Evolutionary conservation across 371 early-diverging fungal genomes (phyloP).

Genomic region (Haplosporangium sp.): DNA sequence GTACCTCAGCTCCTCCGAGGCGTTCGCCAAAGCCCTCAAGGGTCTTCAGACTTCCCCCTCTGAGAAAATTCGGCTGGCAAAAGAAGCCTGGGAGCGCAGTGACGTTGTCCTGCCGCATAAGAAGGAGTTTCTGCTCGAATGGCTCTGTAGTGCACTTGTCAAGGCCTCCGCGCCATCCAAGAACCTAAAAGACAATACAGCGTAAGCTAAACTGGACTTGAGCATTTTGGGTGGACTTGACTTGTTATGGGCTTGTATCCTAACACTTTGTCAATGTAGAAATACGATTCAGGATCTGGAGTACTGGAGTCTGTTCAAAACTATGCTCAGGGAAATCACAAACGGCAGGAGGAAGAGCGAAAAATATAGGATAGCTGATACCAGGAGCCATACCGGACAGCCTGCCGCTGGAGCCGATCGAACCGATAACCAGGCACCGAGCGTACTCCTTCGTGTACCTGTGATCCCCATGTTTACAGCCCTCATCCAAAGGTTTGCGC

Average conservation of each 20-base stretch:
- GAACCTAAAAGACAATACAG: constrained; percentile 19
- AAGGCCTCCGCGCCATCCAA: constrained; percentile 37
- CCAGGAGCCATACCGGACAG: not conserved
- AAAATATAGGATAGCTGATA: constrained; percentile 1
- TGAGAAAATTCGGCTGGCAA: constrained; percentile 49
- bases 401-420: not conserved
- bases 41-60: constrained; percentile 34
- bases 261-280: constrained; percentile 10
- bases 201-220: constrained; percentile 31
- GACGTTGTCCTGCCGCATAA: constrained; percentile 51
- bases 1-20: constrained; percentile 47
- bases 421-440: constrained; percentile 22
- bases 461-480: constrained; percentile 47
- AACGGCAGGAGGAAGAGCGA: constrained; percentile 12
- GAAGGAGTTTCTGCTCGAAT: constrained; percentile 53
- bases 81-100: constrained; percentile 36
- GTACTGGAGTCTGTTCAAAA: constrained; percentile 49
- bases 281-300: constrained; percentile 28
- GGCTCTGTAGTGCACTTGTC: constrained; percentile 46
- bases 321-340: constrained; percentile 28
- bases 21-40: constrained; percentile 53
- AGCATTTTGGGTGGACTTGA: too few species aligned
- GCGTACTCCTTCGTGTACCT: constrained; percentile 38
- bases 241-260: too few species aligned
- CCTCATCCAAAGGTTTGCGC: constrained; percentile 18